phyloP scores from a whole-genome alignment of 495 filamentous ascomycete species.

The Hypomontagnella submonticulosa region DNA sequence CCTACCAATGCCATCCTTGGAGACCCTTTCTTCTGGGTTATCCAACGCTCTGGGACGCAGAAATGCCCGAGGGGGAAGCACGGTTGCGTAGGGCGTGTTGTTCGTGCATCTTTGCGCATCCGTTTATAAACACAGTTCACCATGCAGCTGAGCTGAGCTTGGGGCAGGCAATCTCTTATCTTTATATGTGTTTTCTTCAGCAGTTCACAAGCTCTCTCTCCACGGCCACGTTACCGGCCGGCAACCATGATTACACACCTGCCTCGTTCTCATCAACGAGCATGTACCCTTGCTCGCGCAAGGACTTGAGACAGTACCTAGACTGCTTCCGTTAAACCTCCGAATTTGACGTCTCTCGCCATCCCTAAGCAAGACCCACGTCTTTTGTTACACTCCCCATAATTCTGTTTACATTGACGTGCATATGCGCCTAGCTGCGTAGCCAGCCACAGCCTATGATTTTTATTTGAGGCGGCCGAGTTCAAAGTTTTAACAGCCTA shows the following conservation, averaged over 20 bases:
- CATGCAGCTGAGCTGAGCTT: not conserved
- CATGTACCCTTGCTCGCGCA: slow-evolving; percentile 28
- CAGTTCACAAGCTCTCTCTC: not conserved
- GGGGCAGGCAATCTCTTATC: not conserved
- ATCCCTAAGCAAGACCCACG: slow-evolving; percentile 25
- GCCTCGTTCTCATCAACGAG: slow-evolving; percentile 15
- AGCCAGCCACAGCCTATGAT: slow-evolving; percentile 31
- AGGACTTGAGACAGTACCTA: slow-evolving; percentile 42
- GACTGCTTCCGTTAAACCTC: slow-evolving; percentile 38
- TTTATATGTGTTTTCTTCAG: not conserved
- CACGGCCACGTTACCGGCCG: slow-evolving; percentile 6
- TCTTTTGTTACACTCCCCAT: slow-evolving; percentile 32
- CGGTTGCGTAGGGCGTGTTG: slow-evolving; percentile 18
- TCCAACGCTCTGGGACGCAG: slow-evolving; percentile 42
- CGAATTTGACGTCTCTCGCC: slow-evolving; percentile 38
- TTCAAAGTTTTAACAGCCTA: slow-evolving; percentile 19
- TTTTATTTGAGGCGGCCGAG: slow-evolving; percentile 29
- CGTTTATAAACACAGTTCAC: slow-evolving; percentile 16
- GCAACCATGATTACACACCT: slow-evolving; percentile 15
- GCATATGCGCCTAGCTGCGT: slow-evolving; percentile 30
- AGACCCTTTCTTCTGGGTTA: slow-evolving; percentile 36
- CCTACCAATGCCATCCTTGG: slow-evolving; percentile 40
- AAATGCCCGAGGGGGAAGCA: slow-evolving; percentile 40
- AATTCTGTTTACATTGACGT: slow-evolving; percentile 43
- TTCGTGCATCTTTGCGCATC: slow-evolving; percentile 14